Base-by-base conservation (phyloP, 139 green algal genomes). In the Chlorella sp. region DNA sequence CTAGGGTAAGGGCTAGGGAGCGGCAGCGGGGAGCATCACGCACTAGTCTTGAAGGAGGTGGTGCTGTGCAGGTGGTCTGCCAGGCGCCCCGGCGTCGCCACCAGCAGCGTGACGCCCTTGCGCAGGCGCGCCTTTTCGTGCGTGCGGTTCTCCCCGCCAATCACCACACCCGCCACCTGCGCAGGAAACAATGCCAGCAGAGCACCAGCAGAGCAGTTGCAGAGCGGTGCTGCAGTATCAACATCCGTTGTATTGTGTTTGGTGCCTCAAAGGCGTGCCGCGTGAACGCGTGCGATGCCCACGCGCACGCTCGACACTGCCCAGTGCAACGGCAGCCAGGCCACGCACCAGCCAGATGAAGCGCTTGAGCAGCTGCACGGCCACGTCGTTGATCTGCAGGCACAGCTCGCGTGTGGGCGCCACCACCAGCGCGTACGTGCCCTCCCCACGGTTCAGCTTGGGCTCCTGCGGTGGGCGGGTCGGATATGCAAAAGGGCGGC, bases 71-170 rank as follows among this genome's bases (percentile, higher is more conserved):
- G 82, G 75, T 99, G 95, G 88, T 99, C 94, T 74, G 98, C 82
- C 66, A 99, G 84, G 6, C 95, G 72, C 1, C 93, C 92, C 0
- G 93, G 93, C 0, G 91, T 97, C 42, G 89, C 90, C 65, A 93
- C 87, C 64, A 98, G 71, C 27, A 97, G 62, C 26, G 78, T 92
- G 27, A 98, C 78, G 6, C 94, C 94, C 80, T 93, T 95, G n/a
- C 91, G 75, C 79, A 99, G 86, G 31, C 94, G 85, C 31, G 92
- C 90, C 86, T 99, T 99, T 83, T 99, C 95, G 66, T 95, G 94
- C 31, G 62, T 70, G 3, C 88, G 75, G 75, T 96, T 91, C 85
- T 99, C 95, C 2, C 94, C 93, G 29, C 95, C 94, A 26, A 91
- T 85, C 10, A 92, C 63, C 22, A 84, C 36, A 20, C 86, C 84